Base-by-base conservation (phyloP, 176 grass and related monocot genomes). In the Aegilops speltoides region DNA sequence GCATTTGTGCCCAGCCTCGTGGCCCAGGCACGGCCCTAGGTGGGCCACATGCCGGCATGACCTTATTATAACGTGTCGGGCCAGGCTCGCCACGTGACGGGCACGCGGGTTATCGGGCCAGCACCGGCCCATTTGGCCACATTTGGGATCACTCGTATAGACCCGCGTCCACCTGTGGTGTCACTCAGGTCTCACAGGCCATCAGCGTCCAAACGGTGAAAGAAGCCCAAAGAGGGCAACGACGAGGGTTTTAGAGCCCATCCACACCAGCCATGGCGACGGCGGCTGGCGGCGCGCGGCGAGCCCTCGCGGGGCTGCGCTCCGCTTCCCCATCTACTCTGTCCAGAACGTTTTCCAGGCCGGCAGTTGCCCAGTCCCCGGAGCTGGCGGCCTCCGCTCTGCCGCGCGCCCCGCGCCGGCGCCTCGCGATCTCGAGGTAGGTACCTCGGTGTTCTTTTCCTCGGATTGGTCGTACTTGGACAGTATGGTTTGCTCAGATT, bases 231-330 rank as follows among this genome's bases (percentile, higher is more conserved):
- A 15, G 64, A 87, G 74, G 24, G 75, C 32, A 79, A 41, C 31
- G 12, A n/a, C 2, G 32, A 85, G 64, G 89, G 85, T 85, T 91
- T 91, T 88, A 56, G 81, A 56, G 69, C 68, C 25, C 43, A 76
- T 15, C 54, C 81, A 32, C 41, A 50, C 20, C 52, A 67, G 52
- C 62, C 24, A 85, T 85, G 81, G 89, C 83, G 79, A 83, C 85
- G 86, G 90, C 83, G 75, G 85, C 85, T 79, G 83, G 80, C 83
- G 88, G 86, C 79, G 86, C 77, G 17, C 90, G 90, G 78, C 86
- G 85, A 56, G 80, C 80, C 52, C 69, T 92, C 28, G 36, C 76
- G 8, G 77, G 54, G 22, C 60, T 90, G 63, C 86, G 90, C 84
- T 87, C 88, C 64, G 33, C 87, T 23, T 85, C 84, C 36, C 50